phyloP scores from a whole-genome alignment of 139 green algal genomes.

The Pedinophyceae sp. region DNA sequence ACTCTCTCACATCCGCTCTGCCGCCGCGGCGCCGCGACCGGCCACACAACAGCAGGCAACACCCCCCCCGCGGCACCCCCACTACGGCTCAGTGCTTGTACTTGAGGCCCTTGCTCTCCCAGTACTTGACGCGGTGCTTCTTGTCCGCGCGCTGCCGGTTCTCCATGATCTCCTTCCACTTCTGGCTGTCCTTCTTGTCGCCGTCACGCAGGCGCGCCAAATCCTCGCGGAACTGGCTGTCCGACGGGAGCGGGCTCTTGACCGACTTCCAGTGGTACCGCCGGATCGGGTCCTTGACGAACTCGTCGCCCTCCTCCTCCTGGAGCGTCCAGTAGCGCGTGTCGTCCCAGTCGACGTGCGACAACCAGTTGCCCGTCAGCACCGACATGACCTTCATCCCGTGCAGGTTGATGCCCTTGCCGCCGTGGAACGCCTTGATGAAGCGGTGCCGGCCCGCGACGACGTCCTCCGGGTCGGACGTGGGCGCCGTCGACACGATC shows the following conservation, averaged over 20 bases:
- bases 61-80: too few species aligned
- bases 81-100: neutral
- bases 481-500: too few species aligned
- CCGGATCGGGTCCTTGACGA: neutral
- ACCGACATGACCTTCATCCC: too few species aligned
- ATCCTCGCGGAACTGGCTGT: constrained; percentile 41
- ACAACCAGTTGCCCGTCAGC: constrained; percentile 54
- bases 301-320: neutral
- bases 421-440: too few species aligned
- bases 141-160: constrained; percentile 28
- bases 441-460: too few species aligned
- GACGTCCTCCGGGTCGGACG: too few species aligned
- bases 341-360: constrained; percentile 45
- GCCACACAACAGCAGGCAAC: too few species aligned
- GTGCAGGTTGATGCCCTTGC: too few species aligned
- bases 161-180: constrained; percentile 30
- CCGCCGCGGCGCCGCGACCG: too few species aligned
- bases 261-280: constrained; percentile 25
- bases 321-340: constrained; percentile 17
- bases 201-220: constrained; percentile 23
- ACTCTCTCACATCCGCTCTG: too few species aligned
- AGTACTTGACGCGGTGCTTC: constrained; percentile 17
- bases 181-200: constrained; percentile 14
- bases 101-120: neutral
- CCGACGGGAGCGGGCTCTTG: constrained; percentile 29